A percentile compares a stretch with the other conserved stretches of the same genome.
phyloP scores from a whole-genome alignment of 73 alveolate genomes.

The Paramecium biaurelia region DNA sequence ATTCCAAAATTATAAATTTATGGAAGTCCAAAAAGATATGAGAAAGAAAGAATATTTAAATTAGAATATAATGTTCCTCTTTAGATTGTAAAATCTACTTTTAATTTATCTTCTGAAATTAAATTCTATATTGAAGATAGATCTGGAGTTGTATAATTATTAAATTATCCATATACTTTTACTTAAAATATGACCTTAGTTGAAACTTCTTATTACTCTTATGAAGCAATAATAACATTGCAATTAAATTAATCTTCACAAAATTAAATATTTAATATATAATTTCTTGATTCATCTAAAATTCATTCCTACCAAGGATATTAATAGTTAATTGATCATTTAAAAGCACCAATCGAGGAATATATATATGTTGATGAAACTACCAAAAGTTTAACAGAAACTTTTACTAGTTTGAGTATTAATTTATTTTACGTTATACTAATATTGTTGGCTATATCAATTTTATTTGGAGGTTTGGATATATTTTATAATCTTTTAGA shows the following conservation, averaged over 20 bases:
- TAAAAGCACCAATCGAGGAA: background rate
- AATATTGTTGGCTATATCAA: background rate
- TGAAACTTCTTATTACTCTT: background rate
- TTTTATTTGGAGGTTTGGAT: conserved; percentile 24
- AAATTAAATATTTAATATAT: background rate
- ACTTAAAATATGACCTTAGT: background rate
- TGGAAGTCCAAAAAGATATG: background rate
- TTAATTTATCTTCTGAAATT: background rate
- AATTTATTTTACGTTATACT: background rate
- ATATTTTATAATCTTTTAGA: conserved; percentile 33
- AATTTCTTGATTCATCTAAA: background rate
- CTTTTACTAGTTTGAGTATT: background rate
- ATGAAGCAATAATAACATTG: background rate
- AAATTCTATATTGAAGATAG: background rate
- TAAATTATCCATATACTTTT: background rate
- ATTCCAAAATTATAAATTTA: background rate
- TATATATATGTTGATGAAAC: background rate
- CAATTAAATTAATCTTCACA: background rate
- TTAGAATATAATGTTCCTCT: background rate
- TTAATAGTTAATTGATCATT: background rate
- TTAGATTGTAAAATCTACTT: background rate
- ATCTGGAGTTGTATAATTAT: background rate
- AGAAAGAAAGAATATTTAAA: background rate
- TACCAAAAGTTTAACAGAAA: background rate
- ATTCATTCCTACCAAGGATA: background rate